These are phyloP conservation scores for Umbelopsis isabellina DNA, from an alignment of 192 early-diverging fungal species.

Conservation along the genomic window DNA sequence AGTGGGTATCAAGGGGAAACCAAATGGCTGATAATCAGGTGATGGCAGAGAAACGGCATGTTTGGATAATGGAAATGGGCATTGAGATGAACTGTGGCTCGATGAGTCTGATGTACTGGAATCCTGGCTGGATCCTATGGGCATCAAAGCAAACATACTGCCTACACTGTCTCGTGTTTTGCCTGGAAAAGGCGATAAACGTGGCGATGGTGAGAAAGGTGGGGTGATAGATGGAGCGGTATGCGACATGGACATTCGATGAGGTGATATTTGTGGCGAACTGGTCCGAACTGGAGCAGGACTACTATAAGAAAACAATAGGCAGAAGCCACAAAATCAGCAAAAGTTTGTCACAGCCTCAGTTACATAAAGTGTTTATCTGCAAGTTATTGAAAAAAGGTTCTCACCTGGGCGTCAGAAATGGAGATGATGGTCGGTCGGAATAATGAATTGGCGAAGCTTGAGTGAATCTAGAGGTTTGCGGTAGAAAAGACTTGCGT, in stretches of 20 bases:
- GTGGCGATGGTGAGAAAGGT: slow-evolving; percentile 6
- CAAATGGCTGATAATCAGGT: slow-evolving; percentile 48
- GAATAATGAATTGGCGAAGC: slow-evolving; percentile 10
- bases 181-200: background rate
- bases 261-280: background rate
- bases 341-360: too few species aligned
- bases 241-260: background rate
- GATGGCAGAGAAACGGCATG: slow-evolving; percentile 36
- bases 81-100: background rate
- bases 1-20: slow-evolving; percentile 55
- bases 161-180: slow-evolving; percentile 7
- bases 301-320: background rate
- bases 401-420: background rate
- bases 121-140: background rate
- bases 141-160: slow-evolving; percentile 7
- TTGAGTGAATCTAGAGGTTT: slow-evolving; percentile 42
- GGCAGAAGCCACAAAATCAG: too few species aligned
- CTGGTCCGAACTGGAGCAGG: background rate
- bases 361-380: background rate
- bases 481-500: slow-evolving; percentile 35
- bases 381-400: too few species aligned
- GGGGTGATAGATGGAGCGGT: background rate
- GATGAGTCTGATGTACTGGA: background rate
- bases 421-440: background rate
- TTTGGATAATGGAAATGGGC: slow-evolving; percentile 23